phyloP scores from a whole-genome alignment of 179 eudicot species.

The Camellia oleifera region DNA sequence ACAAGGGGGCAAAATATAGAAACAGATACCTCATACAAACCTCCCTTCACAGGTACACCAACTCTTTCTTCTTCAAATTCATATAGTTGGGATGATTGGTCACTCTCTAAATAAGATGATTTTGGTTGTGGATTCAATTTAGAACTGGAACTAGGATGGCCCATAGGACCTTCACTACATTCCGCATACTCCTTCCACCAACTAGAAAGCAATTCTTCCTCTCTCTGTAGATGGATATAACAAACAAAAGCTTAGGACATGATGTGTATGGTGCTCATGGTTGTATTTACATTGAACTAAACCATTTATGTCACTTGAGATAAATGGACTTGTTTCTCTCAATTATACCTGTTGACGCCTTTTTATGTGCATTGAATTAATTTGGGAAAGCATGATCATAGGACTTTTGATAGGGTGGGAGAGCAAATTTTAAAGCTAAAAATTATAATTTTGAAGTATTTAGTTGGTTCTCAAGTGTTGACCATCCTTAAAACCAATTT shows the following conservation, averaged over 20 bases:
- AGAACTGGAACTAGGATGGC: constrained; percentile 32
- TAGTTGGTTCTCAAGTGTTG: background rate
- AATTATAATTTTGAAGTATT: background rate
- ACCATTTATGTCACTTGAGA: background rate
- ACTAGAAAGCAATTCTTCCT: constrained; percentile 82
- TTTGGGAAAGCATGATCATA: background rate
- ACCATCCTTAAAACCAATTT: background rate
- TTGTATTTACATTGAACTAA: background rate
- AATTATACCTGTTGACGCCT: background rate
- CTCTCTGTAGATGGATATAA: constrained; percentile 50
- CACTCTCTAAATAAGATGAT: constrained; percentile 19
- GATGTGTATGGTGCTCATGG: background rate
- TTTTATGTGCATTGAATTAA: background rate
- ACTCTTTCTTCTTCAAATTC: constrained; percentile 87
- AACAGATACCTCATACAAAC: constrained; percentile 84
- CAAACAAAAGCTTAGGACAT: background rate
- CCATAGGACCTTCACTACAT: constrained; percentile 92
- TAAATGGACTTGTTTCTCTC: background rate
- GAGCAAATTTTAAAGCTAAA: background rate
- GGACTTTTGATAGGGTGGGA: background rate
- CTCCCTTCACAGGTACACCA: constrained; percentile 99
- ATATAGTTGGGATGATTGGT: constrained; percentile 31
- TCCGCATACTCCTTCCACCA: constrained; percentile 99
- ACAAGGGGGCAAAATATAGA: background rate
- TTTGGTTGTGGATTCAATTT: constrained; percentile 28